Conservation (phyloP, 2,329 filamentous ascomycete genomes). For the Epichloe hybrida region DNA sequence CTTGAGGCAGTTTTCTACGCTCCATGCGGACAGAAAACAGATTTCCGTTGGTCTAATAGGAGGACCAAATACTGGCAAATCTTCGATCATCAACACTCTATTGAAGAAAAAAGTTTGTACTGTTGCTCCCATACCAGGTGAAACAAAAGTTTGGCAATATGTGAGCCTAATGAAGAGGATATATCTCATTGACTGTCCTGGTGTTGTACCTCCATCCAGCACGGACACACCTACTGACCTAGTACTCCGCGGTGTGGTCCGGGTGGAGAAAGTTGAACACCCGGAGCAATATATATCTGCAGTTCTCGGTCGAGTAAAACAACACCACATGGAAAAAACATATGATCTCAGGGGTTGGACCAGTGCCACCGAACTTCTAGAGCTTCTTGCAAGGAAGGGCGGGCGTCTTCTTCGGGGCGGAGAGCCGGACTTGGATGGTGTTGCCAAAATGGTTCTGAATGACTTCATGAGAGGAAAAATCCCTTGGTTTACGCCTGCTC, state of each 20-base stretch:
- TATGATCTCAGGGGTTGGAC: constrained; percentile 77
- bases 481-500: constrained; percentile 86
- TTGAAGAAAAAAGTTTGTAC: constrained; percentile 89
- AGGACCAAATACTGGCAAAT: constrained; percentile 83
- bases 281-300: constrained; percentile 91
- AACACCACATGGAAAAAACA: constrained; percentile 79
- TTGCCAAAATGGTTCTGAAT: constrained; percentile 93
- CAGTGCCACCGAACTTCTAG: constrained; percentile 69
- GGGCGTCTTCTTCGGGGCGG: constrained; percentile 80
- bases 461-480: constrained; percentile 93
- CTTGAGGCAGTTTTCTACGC: constrained; percentile 78
- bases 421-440: constrained; percentile 89
- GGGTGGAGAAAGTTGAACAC: constrained; percentile 92
- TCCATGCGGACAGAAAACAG: constrained; percentile 86
- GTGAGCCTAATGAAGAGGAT: constrained; percentile 91
- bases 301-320: constrained; percentile 67
- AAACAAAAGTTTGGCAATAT: constrained; percentile 98
- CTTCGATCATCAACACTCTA: constrained; percentile 91
- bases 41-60: constrained; percentile 79
- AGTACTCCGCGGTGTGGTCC: constrained; percentile 76
- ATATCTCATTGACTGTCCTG: constrained; percentile 84
- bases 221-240: constrained; percentile 79
- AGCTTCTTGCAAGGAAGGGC: constrained; percentile 73
- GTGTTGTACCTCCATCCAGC: constrained; percentile 82
- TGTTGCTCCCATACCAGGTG: constrained; percentile 86